Base-by-base conservation (phyloP, 352 stramenopile genomes). In the Globisporangium spinosum region DNA sequence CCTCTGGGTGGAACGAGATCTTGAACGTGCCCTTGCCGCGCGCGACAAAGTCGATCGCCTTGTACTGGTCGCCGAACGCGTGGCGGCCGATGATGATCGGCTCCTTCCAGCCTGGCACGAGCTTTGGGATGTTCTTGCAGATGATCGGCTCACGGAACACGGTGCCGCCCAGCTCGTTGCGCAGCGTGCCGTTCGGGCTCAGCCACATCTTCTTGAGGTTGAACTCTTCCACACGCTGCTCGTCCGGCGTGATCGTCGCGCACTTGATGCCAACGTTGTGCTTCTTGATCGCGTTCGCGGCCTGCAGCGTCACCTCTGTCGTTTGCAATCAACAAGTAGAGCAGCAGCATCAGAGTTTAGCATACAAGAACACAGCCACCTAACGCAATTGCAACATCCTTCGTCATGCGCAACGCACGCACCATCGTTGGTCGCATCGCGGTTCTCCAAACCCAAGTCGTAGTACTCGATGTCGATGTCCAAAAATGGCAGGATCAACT, bases 121-220 rank as follows among this genome's bases (percentile, higher is more conserved):
- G 77, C 49, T 86, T 85, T 6, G 89, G 89, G 58, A 96, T 85
- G 77, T 96, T 97, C 67, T 76, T 82, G 79, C 84, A 89, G 5
- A 97, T 64, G 58, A 97, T 97, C 23, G 89, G 89, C 74, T 97
- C 89, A 58, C 89, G 86, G 77, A 97, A 97, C 3, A 97, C 89
- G 13, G 89, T 97, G 60, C 89, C 89, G 67, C 85, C 83, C 54
- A 96, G 72, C 55, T 89, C 84, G 70, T 95, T 95, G 58, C 89
- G 89, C 49, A 97, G 75, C 56, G 89, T 97, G 64, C 89, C 88
- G 73, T 97, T 96, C 34, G 88, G 88, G 58, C 76, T 87, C 25
- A 82, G 74, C 83, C 85, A 94, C 85, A 94, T 94, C 70, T 94
- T 86, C 81, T 93, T 92, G 62, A 94, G 80, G 15, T 79, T 77